These are phyloP conservation scores for Xylogone sp. DNA, from an alignment of 2,329 filamentous ascomycete species.

Conservation along the genomic window DNA sequence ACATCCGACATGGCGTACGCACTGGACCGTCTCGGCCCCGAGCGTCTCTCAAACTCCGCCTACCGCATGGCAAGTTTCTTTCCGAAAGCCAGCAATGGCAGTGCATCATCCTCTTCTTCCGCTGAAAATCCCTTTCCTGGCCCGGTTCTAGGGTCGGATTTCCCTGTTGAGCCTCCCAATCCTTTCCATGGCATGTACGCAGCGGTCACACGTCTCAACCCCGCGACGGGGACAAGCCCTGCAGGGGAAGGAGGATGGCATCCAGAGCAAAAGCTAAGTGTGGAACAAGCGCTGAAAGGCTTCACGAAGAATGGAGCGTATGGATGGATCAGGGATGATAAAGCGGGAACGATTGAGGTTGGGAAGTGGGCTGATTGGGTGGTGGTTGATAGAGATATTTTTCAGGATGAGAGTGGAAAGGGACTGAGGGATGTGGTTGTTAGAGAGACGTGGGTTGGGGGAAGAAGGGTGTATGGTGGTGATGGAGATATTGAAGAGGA, in stretches of 20 bases:
- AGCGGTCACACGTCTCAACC: slow-evolving; percentile 58
- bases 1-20: slow-evolving; percentile 70
- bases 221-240: slow-evolving; percentile 48
- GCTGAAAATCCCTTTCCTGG: slow-evolving; percentile 17
- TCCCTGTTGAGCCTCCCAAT: slow-evolving; percentile 66
- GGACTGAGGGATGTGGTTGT: slow-evolving; percentile 51
- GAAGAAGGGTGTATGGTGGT: slow-evolving; percentile 35
- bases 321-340: slow-evolving; percentile 55
- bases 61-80: slow-evolving; percentile 65
- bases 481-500: neutral
- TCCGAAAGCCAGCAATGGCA: slow-evolving; percentile 20
- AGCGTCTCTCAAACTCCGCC: slow-evolving; percentile 51
- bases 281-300: slow-evolving; percentile 57
- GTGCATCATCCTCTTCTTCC: slow-evolving; percentile 15
- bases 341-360: slow-evolving; percentile 54
- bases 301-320: slow-evolving; percentile 59
- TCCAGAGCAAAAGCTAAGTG: slow-evolving; percentile 51
- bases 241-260: slow-evolving; percentile 54
- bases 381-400: slow-evolving; percentile 58
- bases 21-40: slow-evolving; percentile 51
- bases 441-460: slow-evolving; percentile 66
- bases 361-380: slow-evolving; percentile 68
- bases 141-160: slow-evolving; percentile 64
- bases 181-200: slow-evolving; percentile 68
- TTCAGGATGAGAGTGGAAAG: slow-evolving; percentile 42